Base-by-base conservation (phyloP, 352 stramenopile species). In the Pelagophyceae sp. region DNA sequence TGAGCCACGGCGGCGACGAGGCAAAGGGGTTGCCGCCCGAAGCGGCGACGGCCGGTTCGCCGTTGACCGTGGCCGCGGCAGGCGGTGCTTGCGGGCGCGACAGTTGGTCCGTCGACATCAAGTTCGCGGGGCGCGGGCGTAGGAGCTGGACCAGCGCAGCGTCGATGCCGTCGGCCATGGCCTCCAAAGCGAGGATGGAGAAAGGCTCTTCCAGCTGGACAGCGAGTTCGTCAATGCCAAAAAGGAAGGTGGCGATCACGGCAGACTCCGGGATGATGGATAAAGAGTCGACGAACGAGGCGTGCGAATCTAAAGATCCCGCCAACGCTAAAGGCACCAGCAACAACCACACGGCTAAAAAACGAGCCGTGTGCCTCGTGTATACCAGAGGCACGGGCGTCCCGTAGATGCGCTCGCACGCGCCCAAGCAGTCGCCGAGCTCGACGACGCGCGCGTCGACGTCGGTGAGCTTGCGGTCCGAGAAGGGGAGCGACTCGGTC, bases 341-440 rank as follows among this genome's bases (percentile, higher is more conserved):
- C 17, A 80, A 5, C 29, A 80, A 32, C 72, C 72, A 80, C 33
- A 76, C 35, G 58, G 17, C 50, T 1, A 80, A 20, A 5, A 80
- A 80, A 40, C 76, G 76, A 1, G 64, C 17, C 31, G 76, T 80
- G 45, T 71, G 76, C 35, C 87, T 80, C 63, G 85, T 83, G 71
- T 91, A 91, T 60, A 90, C 86, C 0, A 91, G 71, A 31, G 87
- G 87, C 27, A 91, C 83, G 29, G 87, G 87, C 65, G 79, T 87
- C 6, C 83, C 86, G 64, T 88, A 76, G 40, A 88, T 80, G 37
- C 82, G 80, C 72, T 87, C 82, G 35, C 37, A 81, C 67, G 78
- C 82, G 81, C 84, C 84, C 37, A 88, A 72, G 77, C 83, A 86
- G 69, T 90, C 84, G 76, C 87, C 83, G 75, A 88, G 87, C 58